Conservation (phyloP, 805 yeast genomes). For the Monosporozyma unispora region DNA sequence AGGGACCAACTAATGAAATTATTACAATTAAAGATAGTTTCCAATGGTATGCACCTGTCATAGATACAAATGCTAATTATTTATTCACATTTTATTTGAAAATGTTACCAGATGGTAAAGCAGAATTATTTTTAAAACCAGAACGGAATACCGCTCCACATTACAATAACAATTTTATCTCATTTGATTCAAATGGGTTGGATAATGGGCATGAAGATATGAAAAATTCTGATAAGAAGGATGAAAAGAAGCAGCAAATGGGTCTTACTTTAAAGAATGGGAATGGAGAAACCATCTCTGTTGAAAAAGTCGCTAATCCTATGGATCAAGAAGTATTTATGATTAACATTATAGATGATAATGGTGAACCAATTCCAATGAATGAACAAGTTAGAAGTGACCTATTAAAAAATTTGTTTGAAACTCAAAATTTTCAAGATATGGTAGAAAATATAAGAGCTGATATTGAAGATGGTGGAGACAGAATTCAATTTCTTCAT, state of each 20-base stretch:
- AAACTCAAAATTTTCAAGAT: background rate
- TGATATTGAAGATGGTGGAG: background rate
- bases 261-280: background rate
- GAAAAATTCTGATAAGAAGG: background rate
- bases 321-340: background rate
- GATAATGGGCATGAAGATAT: background rate
- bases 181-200: background rate
- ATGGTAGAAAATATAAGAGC: background rate
- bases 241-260: background rate
- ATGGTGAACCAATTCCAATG: background rate
- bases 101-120: background rate
- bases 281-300: background rate
- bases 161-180: background rate
- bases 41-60: slow-evolving; percentile 26
- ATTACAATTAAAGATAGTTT: slow-evolving; percentile 25
- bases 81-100: slow-evolving; percentile 11
- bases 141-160: background rate
- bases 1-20: slow-evolving; percentile 12
- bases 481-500: background rate
- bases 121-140: background rate
- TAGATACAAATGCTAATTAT: slow-evolving; percentile 20
- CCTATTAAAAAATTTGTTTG: background rate
- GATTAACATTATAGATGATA: background rate
- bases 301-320: background rate
- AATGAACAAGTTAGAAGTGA: background rate